Evolutionary conservation across 176 grass and related monocot genomes (phyloP).

Genomic region (Urochloa ruziziensis): DNA sequence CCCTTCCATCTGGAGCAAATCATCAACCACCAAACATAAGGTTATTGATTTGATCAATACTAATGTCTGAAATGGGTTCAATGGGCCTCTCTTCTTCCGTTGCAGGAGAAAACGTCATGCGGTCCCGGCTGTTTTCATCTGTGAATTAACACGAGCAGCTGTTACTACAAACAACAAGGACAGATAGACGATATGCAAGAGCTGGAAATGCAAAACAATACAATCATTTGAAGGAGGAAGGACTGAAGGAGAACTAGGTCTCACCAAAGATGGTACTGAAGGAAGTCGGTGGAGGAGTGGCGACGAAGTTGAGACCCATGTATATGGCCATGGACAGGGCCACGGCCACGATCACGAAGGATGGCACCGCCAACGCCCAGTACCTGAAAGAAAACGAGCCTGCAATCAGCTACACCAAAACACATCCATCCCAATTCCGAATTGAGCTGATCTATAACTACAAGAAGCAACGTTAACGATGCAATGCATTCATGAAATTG

Average conservation of each 20-base stretch:
- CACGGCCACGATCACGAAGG: slow-evolving; percentile 49
- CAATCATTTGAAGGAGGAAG: too few relatives aligned
- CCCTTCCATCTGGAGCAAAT: not conserved
- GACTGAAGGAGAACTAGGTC: not conserved
- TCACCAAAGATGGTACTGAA: slow-evolving; percentile 63
- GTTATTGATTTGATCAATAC: slow-evolving; percentile 39
- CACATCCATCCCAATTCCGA: not conserved
- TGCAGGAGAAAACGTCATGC: not conserved
- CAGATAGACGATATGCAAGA: not conserved
- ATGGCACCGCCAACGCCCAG: slow-evolving; percentile 62
- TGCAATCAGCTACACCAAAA: not conserved
- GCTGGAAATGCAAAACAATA: not conserved
- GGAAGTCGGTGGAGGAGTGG: slow-evolving; percentile 51
- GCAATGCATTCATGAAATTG: not conserved
- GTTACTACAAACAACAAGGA: not conserved
- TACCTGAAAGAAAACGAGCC: slow-evolving; percentile 26
- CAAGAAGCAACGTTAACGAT: not conserved
- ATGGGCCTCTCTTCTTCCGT: slow-evolving; percentile 26
- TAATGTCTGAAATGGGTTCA: slow-evolving; percentile 44
- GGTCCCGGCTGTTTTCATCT: slow-evolving; percentile 39
- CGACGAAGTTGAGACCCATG: slow-evolving; percentile 61
- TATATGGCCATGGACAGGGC: slow-evolving; percentile 45
- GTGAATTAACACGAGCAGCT: not conserved
- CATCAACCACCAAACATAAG: slow-evolving; percentile 40
- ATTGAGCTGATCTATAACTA: not conserved